Base-by-base conservation (phyloP, 2,329 filamentous ascomycete species). In the Penicillium sp. region DNA sequence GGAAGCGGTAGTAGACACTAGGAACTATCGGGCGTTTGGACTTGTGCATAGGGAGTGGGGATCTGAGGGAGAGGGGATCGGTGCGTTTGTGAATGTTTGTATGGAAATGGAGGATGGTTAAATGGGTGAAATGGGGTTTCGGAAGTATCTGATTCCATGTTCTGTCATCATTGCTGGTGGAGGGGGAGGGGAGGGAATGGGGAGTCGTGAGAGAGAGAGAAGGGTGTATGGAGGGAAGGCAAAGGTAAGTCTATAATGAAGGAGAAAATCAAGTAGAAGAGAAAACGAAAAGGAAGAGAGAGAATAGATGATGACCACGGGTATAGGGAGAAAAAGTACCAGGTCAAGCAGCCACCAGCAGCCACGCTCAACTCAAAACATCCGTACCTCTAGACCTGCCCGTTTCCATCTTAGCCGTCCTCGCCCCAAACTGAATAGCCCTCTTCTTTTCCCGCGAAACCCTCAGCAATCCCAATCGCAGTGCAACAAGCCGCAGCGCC, bases 401-500 rank as follows among this genome's bases (percentile, higher is more conserved):
- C 43, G 67, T 74, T 67, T 91, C 86, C 85, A 93, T 92, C 76
- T 92, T 94, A 13, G 90, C 90, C 3, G 89, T 92, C 61, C 89
- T 79, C 3, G 90, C 85, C 13, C 90, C 90, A 67, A 94, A 94
- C 72, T 94, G 90, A 54, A 92, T 91, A 16, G 93, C 93, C 67
- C 92, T 81, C 75, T 99, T 99, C 80, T 94, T 96, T 74, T 97
- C 92, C n/a, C 76, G 76, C 4, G 93, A 87, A 1, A 91, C 89
- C 6, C 74, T 75, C 2, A 71, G 71, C 83, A 97, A 86, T 3
- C 87, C 89, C 34, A 97, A 74, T 29, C 84, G 81, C 71, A 85
- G 82, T 0, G 92, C 91, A 19, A 96, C 74, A 19, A 96, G 78
- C 19, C 94, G 82, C 47, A 99, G 74, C 0, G 92, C 79, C 66